Percentiles rank a stretch among this genome's conserved stretches.
Evolutionary conservation across 192 early-diverging fungal genomes (phyloP).

Genomic region (Coemansia sp.): DNA sequence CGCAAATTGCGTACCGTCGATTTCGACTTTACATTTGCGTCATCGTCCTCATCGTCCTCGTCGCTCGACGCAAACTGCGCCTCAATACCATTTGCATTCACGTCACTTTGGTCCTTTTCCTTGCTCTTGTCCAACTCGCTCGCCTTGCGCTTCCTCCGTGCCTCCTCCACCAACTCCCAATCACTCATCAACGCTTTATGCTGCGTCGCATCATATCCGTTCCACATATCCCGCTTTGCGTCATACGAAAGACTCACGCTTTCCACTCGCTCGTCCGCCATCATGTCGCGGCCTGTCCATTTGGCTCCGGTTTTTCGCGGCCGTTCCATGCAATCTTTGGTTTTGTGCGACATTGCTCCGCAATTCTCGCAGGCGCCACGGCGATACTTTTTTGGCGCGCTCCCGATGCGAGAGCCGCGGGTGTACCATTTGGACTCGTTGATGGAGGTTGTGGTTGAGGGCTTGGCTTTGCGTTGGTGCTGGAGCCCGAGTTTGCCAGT

Average conservation of each 20-base stretch:
- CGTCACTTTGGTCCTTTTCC: neutral
- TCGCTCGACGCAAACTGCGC: slow-evolving; percentile 54
- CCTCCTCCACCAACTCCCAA: slow-evolving; percentile 87
- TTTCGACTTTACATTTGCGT: slow-evolving; percentile 82
- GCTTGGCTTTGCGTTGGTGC: slow-evolving; percentile 65
- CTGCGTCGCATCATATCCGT: slow-evolving; percentile 90
- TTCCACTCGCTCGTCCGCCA: slow-evolving; percentile 81
- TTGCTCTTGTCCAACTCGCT: slow-evolving; percentile 61
- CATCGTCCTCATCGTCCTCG: slow-evolving; percentile 73
- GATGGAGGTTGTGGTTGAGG: slow-evolving; percentile 3
- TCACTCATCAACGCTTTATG: slow-evolving; percentile 69
- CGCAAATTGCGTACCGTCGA: slow-evolving; percentile 95
- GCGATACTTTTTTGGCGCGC: slow-evolving; percentile 85
- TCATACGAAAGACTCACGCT: slow-evolving; percentile 81
- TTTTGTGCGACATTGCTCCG: slow-evolving; percentile 92
- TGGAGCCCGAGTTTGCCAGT: slow-evolving; percentile 79
- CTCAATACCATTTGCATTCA: slow-evolving; percentile 15
- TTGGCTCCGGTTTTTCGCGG: slow-evolving; percentile 86
- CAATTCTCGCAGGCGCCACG: slow-evolving; percentile 98
- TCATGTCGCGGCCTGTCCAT: slow-evolving; percentile 78
- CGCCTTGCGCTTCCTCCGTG: slow-evolving; percentile 74
- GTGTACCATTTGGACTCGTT: slow-evolving; percentile 27
- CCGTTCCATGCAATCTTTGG: slow-evolving; percentile 90
- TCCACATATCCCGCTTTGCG: slow-evolving; percentile 97
- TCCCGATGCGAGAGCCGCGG: slow-evolving; percentile 54